Evolutionary conservation across 352 stramenopile species (phyloP).

Genomic region (Peronosclerospora sorghi): DNA sequence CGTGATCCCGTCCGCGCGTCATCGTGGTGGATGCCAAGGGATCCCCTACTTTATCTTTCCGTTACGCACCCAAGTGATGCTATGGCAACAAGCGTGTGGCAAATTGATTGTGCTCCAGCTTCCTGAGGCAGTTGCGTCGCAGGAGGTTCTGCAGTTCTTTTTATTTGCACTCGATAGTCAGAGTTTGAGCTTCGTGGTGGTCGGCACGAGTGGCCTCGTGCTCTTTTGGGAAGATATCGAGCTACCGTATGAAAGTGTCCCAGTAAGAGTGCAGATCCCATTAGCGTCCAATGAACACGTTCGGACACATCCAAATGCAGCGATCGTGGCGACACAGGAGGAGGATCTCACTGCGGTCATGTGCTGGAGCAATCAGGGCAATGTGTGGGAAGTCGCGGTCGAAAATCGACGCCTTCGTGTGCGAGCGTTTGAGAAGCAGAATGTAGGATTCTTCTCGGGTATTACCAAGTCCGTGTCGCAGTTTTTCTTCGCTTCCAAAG

Average conservation of each 20-base stretch:
- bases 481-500: constrained; percentile 57
- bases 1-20: constrained; percentile 29
- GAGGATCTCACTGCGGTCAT: constrained; percentile 39
- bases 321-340: constrained; percentile 8
- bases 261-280: constrained; percentile 69
- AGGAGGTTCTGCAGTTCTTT: constrained; percentile 50
- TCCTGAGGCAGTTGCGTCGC: constrained; percentile 36
- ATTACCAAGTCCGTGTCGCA: constrained; percentile 65
- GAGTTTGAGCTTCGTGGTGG: constrained; percentile 58
- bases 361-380: constrained; percentile 72
- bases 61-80: constrained; percentile 43
- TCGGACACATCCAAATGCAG: constrained; percentile 31
- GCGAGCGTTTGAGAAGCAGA: constrained; percentile 58
- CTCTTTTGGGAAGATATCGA: constrained; percentile 80
- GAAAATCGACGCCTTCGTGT: constrained; percentile 72
- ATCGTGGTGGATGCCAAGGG: constrained; percentile 38
- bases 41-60: constrained; percentile 47
- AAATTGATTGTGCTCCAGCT: constrained; percentile 41
- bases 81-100: constrained; percentile 49
- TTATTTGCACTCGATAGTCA: constrained; percentile 53
- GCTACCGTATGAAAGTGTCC: constrained; percentile 62
- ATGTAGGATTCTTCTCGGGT: constrained; percentile 48
- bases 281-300: constrained; percentile 41
- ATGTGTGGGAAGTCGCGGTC: constrained; percentile 70
- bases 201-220: constrained; percentile 50